A percentile compares a stretch with the other conserved stretches of the same genome.
Evolutionary conservation across 345 rosid genomes (phyloP).

Genomic region (Eutrema yunnanense): DNA sequence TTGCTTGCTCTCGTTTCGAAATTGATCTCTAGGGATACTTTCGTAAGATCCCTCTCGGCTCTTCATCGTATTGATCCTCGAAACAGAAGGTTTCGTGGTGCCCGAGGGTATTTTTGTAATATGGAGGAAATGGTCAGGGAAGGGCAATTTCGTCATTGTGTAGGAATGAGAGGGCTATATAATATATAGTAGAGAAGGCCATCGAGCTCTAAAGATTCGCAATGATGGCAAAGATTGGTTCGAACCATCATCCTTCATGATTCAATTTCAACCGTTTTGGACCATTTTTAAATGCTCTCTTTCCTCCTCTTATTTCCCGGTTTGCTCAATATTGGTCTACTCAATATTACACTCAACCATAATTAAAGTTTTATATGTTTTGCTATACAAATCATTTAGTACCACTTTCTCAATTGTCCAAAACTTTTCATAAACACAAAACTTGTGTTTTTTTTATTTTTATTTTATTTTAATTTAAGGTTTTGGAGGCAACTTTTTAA

Average conservation of each 20-base stretch:
- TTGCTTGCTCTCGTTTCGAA: constrained; percentile 25
- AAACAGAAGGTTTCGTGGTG: not conserved
- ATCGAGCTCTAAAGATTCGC: constrained; percentile 70
- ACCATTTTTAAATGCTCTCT: constrained; percentile 21
- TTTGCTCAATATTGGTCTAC: constrained; percentile 31
- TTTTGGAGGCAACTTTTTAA: not conserved
- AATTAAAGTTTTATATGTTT: not conserved
- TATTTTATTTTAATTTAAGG: not conserved
- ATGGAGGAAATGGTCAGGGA: not conserved
- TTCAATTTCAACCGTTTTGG: constrained; percentile 22
- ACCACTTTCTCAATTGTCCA: not conserved
- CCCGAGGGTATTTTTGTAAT: not conserved
- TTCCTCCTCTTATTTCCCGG: constrained; percentile 22
- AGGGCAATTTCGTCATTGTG: constrained; percentile 31
- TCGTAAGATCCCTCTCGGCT: not conserved
- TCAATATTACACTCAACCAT: constrained; percentile 31
- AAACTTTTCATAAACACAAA: not conserved
- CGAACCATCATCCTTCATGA: constrained; percentile 59
- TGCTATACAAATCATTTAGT: not conserved
- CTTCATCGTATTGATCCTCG: constrained; percentile 10
- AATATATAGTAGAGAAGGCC: constrained; percentile 33
- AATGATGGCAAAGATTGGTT: constrained; percentile 84
- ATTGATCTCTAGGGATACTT: constrained; percentile 8
- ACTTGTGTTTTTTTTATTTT: not conserved
- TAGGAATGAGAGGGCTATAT: constrained; percentile 35